Evolutionary conservation across 345 rosid species (phyloP).

Genomic region (Bretschneidera sinensis): DNA sequence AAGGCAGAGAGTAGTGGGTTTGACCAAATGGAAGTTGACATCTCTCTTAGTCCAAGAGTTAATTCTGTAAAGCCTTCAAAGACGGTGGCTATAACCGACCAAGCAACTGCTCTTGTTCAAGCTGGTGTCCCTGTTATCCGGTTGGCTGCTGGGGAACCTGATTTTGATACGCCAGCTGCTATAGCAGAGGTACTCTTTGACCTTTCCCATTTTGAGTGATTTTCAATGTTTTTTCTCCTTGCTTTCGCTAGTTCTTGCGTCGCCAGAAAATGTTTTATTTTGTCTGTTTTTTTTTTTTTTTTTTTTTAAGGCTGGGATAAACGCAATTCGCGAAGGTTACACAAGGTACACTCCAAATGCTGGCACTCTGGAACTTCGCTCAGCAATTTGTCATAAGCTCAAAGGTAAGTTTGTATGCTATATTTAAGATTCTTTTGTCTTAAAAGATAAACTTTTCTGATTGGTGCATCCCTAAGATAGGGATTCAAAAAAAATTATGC

Average conservation of each 20-base stretch:
- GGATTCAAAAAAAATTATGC: neutral
- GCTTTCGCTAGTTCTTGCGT: neutral
- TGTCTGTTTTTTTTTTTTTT: slow-evolving; percentile 1
- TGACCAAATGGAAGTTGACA: slow-evolving; percentile 47
- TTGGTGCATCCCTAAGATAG: neutral
- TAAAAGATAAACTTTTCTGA: too few relatives aligned
- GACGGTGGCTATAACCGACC: slow-evolving; percentile 90
- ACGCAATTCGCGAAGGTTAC: slow-evolving; percentile 84
- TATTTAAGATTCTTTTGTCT: neutral
- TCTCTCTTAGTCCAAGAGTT: slow-evolving; percentile 76
- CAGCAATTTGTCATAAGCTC: slow-evolving; percentile 80
- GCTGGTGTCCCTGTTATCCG: slow-evolving; percentile 87
- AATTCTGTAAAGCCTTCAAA: slow-evolving; percentile 84
- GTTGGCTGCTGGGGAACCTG: slow-evolving; percentile 98
- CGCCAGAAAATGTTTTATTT: neutral
- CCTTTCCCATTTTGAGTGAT: neutral
- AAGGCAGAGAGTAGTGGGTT: slow-evolving; percentile 37
- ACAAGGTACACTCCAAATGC: slow-evolving; percentile 90
- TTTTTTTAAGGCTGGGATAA: slow-evolving; percentile 69
- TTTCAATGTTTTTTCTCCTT: neutral
- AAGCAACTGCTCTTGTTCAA: slow-evolving; percentile 83
- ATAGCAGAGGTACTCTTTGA: slow-evolving; percentile 62
- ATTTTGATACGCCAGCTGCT: slow-evolving; percentile 77
- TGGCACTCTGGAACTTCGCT: slow-evolving; percentile 76
- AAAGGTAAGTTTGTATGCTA: slow-evolving; percentile 39